A percentile compares a stretch with the other conserved stretches of the same genome.
These are phyloP conservation scores for Suillus decipiens DNA, from an alignment of 768 basidiomycete species.

Conservation along the genomic window DNA sequence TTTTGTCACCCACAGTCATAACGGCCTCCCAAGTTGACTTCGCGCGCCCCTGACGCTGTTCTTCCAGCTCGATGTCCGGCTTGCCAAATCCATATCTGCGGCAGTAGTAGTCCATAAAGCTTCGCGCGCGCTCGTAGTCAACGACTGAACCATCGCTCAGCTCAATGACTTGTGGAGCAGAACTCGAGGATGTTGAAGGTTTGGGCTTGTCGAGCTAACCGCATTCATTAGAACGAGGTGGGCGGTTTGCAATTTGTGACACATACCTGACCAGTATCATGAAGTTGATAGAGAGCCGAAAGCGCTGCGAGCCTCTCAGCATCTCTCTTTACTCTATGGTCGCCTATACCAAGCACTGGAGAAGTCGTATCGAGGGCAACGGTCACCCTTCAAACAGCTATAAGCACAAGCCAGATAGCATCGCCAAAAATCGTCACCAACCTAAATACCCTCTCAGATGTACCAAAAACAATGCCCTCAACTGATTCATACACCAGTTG, in stretches of 20 bases:
- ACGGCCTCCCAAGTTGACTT: slow-evolving; percentile 63
- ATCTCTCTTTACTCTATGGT: slow-evolving; percentile 56
- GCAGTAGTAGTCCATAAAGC: slow-evolving; percentile 97
- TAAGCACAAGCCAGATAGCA: slow-evolving; percentile 1
- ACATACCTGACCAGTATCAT: slow-evolving; percentile 64
- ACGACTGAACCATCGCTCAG: slow-evolving; percentile 68
- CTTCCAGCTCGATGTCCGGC: slow-evolving; percentile 65
- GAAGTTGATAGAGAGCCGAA: slow-evolving; percentile 71
- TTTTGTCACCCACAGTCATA: slow-evolving; percentile 73
- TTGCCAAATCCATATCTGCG: slow-evolving; percentile 70
- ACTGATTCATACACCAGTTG: slow-evolving; percentile 30
- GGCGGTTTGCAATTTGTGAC: slow-evolving; percentile 8
- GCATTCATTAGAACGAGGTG: slow-evolving; percentile 6
- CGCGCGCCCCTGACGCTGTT: slow-evolving; percentile 28
- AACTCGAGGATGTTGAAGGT: slow-evolving; percentile 4
- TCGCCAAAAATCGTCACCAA: not conserved
- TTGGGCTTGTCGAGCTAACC: slow-evolving; percentile 35
- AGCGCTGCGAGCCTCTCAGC: slow-evolving; percentile 78
- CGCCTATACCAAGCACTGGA: slow-evolving; percentile 61
- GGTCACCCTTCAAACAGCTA: slow-evolving; percentile 20
- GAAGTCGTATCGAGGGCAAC: slow-evolving; percentile 30
- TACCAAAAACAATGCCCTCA: slow-evolving; percentile 24
- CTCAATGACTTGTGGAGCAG: slow-evolving; percentile 26
- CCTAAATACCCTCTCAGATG: slow-evolving; percentile 10
- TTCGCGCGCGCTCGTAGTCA: slow-evolving; percentile 70